A percentile compares a stretch with the other conserved stretches of the same genome.
Evolutionary conservation across 2,329 filamentous ascomycete species (phyloP).

Genomic region (Penicillium glabrum): DNA sequence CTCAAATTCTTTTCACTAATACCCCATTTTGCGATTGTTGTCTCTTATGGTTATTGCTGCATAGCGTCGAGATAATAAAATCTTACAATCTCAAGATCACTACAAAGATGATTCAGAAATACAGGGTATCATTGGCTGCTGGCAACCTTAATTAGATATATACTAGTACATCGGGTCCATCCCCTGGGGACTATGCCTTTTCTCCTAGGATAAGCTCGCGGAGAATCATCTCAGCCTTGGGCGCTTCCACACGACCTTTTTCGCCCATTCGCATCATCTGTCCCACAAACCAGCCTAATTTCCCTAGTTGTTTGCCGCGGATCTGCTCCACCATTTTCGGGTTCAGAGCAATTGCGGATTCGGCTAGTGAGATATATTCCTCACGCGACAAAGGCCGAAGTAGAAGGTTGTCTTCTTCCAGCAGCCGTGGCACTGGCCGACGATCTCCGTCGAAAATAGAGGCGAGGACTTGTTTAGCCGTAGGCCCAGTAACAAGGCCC

Average conservation of each 20-base stretch:
- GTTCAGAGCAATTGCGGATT: conserved; percentile 54
- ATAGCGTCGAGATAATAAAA: conserved; percentile 2
- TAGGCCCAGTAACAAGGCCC: conserved; percentile 52
- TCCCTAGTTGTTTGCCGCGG: conserved; percentile 60
- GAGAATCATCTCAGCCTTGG: conserved; percentile 42
- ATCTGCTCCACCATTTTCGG: conserved; percentile 61
- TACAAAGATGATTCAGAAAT: background rate
- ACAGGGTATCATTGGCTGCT: conserved; percentile 24
- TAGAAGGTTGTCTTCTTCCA: conserved; percentile 57
- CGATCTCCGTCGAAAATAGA: conserved; percentile 54
- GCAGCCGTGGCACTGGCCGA: conserved; percentile 52
- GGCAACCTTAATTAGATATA: background rate
- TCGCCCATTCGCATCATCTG: conserved; percentile 62
- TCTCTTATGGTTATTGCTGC: background rate
- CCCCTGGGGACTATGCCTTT: background rate
- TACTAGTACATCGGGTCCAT: background rate
- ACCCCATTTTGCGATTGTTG: background rate
- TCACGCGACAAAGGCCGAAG: conserved; percentile 55
- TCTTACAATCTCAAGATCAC: background rate
- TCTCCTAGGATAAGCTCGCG: conserved; percentile 39
- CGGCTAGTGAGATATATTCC: conserved; percentile 58
- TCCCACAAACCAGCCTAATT: conserved; percentile 67
- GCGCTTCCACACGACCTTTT: conserved; percentile 59
- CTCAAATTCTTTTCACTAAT: background rate
- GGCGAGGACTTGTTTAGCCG: conserved; percentile 61